These are phyloP conservation scores for Chlamydomonas sp. DNA, from an alignment of 139 green algal genomes.

Conservation along the genomic window DNA sequence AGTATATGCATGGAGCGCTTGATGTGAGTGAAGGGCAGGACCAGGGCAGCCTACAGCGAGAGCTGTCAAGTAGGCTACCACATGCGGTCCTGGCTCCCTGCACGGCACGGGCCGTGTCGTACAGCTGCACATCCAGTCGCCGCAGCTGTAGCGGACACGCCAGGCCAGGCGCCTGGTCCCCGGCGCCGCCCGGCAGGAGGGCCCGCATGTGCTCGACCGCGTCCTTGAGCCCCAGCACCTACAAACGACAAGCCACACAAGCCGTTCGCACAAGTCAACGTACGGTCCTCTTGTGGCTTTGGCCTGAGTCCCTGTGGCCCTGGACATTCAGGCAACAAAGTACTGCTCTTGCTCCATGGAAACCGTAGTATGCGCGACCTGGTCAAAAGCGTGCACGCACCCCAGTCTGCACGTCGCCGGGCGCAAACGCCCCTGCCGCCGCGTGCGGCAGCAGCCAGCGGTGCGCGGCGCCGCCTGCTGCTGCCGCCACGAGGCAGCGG, in stretches of 20 bases:
- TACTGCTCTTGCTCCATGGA: too few species aligned
- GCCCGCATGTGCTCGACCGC: slow-evolving; percentile 6
- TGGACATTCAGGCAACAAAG: too few species aligned
- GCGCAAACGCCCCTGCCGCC: slow-evolving; percentile 41
- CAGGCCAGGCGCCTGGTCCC: not conserved
- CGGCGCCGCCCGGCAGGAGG: not conserved
- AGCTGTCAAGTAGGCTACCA: too few species aligned
- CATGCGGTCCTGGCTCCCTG: not conserved
- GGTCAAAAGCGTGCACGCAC: not conserved
- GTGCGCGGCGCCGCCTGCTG: slow-evolving; percentile 21
- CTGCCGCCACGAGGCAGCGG: slow-evolving; percentile 33
- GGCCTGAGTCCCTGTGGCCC: too few species aligned
- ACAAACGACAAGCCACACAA: too few species aligned
- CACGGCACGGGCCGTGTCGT: slow-evolving; percentile 19
- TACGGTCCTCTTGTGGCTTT: too few species aligned
- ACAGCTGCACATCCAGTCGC: slow-evolving; percentile 40
- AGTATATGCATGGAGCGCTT: too few species aligned
- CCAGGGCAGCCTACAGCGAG: too few species aligned
- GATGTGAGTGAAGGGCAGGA: too few species aligned
- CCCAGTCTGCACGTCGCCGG: not conserved
- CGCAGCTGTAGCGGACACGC: not conserved
- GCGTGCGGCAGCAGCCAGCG: slow-evolving; percentile 50
- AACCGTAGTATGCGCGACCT: too few species aligned
- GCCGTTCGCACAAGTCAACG: too few species aligned
- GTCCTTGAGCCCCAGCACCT: slow-evolving; percentile 13